Evolutionary conservation across 331 rosid genomes (phyloP), one percentile per base, ranked within the genome.

Genomic region (Prunus yedoensis): DNA sequence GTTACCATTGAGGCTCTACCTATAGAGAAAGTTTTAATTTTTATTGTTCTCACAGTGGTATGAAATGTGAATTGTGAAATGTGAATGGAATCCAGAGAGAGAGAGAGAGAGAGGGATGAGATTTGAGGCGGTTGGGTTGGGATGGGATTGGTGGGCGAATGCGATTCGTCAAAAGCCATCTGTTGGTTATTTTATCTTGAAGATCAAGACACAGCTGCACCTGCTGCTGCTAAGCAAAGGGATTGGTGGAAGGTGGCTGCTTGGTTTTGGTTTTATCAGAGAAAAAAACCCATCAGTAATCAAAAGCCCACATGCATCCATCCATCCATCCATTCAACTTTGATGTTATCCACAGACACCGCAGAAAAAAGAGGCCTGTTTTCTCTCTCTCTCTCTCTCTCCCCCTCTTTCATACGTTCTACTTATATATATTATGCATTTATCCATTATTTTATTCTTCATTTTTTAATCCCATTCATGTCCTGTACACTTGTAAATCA

Each of bases 171-270:
- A 70, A 80, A 76, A 75, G 66, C 23, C 71, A 70, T 63, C 73
- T 63, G 72, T 77, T 23, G 15, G 59, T 32, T 69, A 20, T 30
- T 75, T 76, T 83, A 68, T 81, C 82, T 79, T 65, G 60, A 77
- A 74, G 59, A 38, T 38, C 43, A 38, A 38, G 43, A 38, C 43
- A 77, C 54, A 57, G 8, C 66, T 70, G 87, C 74, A 20, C 27
- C 81, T 78, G 87, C 72, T 78, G 87, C 72, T 72, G 66, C 74
- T 59, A 54, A 28, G 80, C 52, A 57, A 43, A 38, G 73, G 61
- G 73, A 90, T 88, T 90, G 91, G 88, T 71, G 59, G 69, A 73
- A 80, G 35, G 63, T 83, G 87, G 63, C 86, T 81, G 79, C 86
- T 83, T 66, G 5, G 73, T 45, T 81, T 81, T 85, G 78, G 67